Conservation (phyloP, 2,329 filamentous ascomycete species). For the Apiospora malaysiana region DNA sequence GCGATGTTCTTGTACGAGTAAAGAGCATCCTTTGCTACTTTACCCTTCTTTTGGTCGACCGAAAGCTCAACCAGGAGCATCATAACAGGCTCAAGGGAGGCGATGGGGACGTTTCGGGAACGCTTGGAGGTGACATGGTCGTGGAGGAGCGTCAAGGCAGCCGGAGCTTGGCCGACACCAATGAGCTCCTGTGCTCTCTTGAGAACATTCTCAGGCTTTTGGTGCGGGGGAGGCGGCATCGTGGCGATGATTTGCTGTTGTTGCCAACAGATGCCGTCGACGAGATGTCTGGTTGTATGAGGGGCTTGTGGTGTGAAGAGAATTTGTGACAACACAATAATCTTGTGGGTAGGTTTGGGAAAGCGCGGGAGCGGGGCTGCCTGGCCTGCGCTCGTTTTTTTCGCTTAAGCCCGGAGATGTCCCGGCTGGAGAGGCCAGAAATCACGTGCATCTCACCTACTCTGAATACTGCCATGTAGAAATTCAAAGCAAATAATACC, state of each 20-base stretch:
- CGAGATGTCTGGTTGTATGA: slow-evolving; percentile 16
- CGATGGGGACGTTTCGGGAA: slow-evolving; percentile 95
- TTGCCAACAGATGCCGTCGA: slow-evolving; percentile 18
- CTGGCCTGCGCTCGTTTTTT: slow-evolving; percentile 10
- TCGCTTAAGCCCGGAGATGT: slow-evolving; percentile 16
- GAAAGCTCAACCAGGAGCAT: slow-evolving; percentile 95
- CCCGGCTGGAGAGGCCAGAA: neutral
- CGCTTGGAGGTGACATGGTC: slow-evolving; percentile 99
- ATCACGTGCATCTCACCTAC: neutral
- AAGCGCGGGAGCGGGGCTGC: slow-evolving; percentile 16
- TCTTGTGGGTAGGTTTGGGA: slow-evolving; percentile 18
- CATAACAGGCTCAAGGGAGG: slow-evolving; percentile 97
- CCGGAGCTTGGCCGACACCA: slow-evolving; percentile 90
- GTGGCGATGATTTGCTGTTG: slow-evolving; percentile 17
- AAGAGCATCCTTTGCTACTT: slow-evolving; percentile 96
- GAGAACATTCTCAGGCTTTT: slow-evolving; percentile 98
- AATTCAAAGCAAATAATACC: neutral
- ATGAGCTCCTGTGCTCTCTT: slow-evolving; percentile 99
- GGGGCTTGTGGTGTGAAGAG: slow-evolving; percentile 18
- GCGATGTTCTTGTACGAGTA: slow-evolving; percentile 99
- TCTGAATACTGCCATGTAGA: neutral
- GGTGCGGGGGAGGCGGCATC: slow-evolving; percentile 93
- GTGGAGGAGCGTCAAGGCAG: slow-evolving; percentile 92
- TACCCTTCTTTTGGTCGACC: slow-evolving; percentile 97
- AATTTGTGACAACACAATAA: slow-evolving; percentile 19